These are phyloP conservation scores for Eucalyptus cloeziana DNA, from an alignment of 345 rosid genomes.

Conservation along the genomic window DNA sequence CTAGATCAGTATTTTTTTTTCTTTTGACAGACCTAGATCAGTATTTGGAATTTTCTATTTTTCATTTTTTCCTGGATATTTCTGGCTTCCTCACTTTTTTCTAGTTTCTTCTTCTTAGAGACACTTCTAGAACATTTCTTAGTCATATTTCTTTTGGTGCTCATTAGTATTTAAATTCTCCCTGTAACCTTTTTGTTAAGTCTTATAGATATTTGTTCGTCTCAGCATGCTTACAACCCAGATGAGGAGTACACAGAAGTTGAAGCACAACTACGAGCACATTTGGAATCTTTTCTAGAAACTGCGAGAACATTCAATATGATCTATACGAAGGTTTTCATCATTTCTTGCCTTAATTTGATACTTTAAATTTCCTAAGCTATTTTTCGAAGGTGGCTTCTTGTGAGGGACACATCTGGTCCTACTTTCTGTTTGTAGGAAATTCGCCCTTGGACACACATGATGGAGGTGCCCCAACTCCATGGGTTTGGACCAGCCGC, in stretches of 20 bases:
- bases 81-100: neutral
- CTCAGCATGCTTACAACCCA: slow-evolving; percentile 89
- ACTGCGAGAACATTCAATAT: slow-evolving; percentile 89
- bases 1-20: neutral
- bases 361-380: neutral
- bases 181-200: neutral
- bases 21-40: neutral
- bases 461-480: slow-evolving; percentile 99
- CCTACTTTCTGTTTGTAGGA: slow-evolving; percentile 24
- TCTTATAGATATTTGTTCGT: neutral
- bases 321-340: slow-evolving; percentile 83
- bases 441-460: slow-evolving; percentile 98
- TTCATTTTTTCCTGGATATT: neutral
- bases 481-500: slow-evolving; percentile 99
- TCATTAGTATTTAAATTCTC: neutral
- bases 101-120: neutral
- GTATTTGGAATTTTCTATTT: neutral
- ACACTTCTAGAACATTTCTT: neutral
- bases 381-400: neutral
- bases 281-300: slow-evolving; percentile 84
- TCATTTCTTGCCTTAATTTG: neutral
- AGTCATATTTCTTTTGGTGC: neutral
- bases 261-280: slow-evolving; percentile 69
- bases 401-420: neutral
- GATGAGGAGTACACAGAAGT: slow-evolving; percentile 90